phyloP scores from a whole-genome alignment of 2,329 filamentous ascomycete genomes.

The Lachnellula occidentalis region DNA sequence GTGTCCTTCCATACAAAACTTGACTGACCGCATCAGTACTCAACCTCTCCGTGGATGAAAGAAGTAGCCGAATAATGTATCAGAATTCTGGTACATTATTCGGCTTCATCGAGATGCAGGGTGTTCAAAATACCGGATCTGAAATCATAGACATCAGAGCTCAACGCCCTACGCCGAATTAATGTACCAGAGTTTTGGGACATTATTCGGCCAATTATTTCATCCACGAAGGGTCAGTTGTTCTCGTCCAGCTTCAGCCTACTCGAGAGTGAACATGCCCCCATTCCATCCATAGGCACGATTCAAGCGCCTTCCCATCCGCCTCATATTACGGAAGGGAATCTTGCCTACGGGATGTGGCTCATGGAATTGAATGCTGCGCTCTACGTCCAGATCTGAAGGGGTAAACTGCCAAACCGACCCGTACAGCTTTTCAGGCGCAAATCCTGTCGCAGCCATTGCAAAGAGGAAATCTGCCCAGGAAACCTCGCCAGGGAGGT shows the following conservation, averaged over 20 bases:
- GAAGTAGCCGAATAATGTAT: no score
- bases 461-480: conserved; percentile 51
- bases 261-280: conserved; percentile 37
- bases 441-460: conserved; percentile 45
- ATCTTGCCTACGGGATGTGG: conserved; percentile 52
- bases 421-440: conserved; percentile 51
- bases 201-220: no score
- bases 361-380: conserved; percentile 55
- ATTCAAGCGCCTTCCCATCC: conserved; percentile 43
- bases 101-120: no score
- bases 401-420: conserved; percentile 56
- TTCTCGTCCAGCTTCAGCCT: not conserved
- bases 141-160: no score
- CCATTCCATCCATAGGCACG: conserved; percentile 47
- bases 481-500: conserved; percentile 42
- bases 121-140: no score
- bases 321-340: conserved; percentile 39
- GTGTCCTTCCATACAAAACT: no score
- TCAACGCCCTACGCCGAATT: no score
- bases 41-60: no score
- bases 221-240: no score
- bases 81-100: no score
- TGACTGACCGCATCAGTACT: no score
- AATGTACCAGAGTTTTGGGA: no score
- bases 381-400: conserved; percentile 32